phyloP scores from a whole-genome alignment of 2,329 filamentous ascomycete species.

The Xylariaceae sp. region DNA sequence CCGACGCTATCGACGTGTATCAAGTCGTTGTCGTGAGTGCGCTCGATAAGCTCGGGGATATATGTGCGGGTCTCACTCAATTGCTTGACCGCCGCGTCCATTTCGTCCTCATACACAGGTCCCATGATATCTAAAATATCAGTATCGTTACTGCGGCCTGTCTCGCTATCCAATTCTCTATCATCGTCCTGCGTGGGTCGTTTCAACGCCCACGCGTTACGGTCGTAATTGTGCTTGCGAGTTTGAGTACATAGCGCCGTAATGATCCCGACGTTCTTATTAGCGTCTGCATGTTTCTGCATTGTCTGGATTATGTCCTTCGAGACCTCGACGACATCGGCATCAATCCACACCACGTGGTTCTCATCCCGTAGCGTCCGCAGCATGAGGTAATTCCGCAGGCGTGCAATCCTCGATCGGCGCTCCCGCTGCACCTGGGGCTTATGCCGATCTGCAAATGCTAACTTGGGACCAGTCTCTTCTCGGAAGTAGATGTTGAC shows the following conservation, averaged over 20 bases:
- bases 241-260: constrained; percentile 32
- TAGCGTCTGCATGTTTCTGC: constrained; percentile 25
- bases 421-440: constrained; percentile 24
- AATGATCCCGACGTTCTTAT: constrained; percentile 28
- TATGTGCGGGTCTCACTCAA: constrained; percentile 22
- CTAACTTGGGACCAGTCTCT: constrained; percentile 15
- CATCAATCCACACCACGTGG: constrained; percentile 35
- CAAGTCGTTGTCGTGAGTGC: constrained; percentile 28
- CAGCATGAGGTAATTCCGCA: constrained; percentile 34
- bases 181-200: neutral
- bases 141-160: neutral
- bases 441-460: constrained; percentile 23
- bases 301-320: constrained; percentile 30
- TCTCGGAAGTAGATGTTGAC: constrained; percentile 22
- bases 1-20: constrained; percentile 34
- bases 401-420: constrained; percentile 25
- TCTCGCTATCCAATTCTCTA: neutral
- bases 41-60: constrained; percentile 23
- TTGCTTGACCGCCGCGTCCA: constrained; percentile 14
- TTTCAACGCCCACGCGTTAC: constrained; percentile 32
- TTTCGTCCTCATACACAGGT: constrained; percentile 19
- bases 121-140: constrained; percentile 15
- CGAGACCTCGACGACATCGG: constrained; percentile 34
- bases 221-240: constrained; percentile 33
- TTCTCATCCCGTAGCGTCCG: constrained; percentile 28